Conservation (phyloP, 768 basidiomycete species). For the Asterophora parasitica region DNA sequence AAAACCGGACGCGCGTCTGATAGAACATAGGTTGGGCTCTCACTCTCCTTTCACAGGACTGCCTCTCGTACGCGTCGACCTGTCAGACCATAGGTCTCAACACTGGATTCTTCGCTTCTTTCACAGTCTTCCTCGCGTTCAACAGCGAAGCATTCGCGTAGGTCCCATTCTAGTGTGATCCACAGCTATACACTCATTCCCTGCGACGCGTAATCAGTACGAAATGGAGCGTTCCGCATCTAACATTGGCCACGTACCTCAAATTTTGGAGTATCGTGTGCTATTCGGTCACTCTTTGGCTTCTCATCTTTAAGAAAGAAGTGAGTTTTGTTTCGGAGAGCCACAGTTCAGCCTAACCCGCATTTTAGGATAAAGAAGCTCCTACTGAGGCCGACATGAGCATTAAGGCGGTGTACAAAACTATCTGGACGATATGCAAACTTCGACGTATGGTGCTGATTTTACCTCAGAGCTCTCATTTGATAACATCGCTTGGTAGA, state of each 20-base stretch:
- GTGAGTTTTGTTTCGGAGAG: slow-evolving; percentile 27
- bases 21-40: slow-evolving; percentile 63
- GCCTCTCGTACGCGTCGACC: slow-evolving; percentile 93
- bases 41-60: slow-evolving; percentile 85
- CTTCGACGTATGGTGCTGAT: slow-evolving; percentile 64
- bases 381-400: slow-evolving; percentile 82
- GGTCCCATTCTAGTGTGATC: slow-evolving; percentile 18
- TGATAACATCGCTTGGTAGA: slow-evolving; percentile 43
- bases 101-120: slow-evolving; percentile 91
- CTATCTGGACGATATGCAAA: slow-evolving; percentile 92
- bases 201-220: slow-evolving; percentile 31
- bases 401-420: slow-evolving; percentile 84
- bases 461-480: neutral
- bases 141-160: slow-evolving; percentile 92
- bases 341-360: neutral
- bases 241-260: slow-evolving; percentile 75
- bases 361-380: slow-evolving; percentile 57
- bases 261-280: slow-evolving; percentile 83
- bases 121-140: slow-evolving; percentile 95
- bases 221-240: slow-evolving; percentile 73
- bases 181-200: neutral
- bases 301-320: slow-evolving; percentile 86
- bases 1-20: neutral
- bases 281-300: slow-evolving; percentile 82
- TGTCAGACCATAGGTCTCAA: slow-evolving; percentile 98